Base-by-base conservation (phyloP, 2,329 filamentous ascomycete genomes). In the Neonectria coccinea region DNA sequence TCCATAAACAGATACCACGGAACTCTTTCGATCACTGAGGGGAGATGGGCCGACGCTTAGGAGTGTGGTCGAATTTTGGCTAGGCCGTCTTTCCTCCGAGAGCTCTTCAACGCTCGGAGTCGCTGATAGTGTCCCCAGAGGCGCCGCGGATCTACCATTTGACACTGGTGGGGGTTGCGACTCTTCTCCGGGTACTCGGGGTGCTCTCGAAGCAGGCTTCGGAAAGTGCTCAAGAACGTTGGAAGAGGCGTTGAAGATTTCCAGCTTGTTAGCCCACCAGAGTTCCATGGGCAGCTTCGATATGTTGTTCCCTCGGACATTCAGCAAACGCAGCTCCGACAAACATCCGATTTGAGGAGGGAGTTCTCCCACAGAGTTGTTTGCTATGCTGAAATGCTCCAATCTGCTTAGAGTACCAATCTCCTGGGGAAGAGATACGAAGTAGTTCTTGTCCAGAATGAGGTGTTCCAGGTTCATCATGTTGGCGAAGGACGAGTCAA, bases 261-360 rank as follows among this genome's bases (percentile, higher is more conserved):
- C 94, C 59, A 99, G 81, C 75, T 91, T 94, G 72, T 91, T 91
- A 56, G 95, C 95, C 84, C 93, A 95, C 96, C 96, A 99, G n/a
- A 99, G 86, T 75, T 99, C 96, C 75, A 92, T 89, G 2, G 96
- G 96, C 33, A 99, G 83, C 74, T 91, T 91, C 69, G 91, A 91
- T 62, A 99, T 86, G 75, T 98, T 99, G 82, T 98, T 99, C 75
- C 96, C 93, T 67, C 95, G 88, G 18, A 98, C 86, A 76, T 99
- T 95, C 44, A 99, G 84, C 67, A 94, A 91, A 57, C 89, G 91
- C 66, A 99, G 84, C 77, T 98, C 95, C 0, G 86, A 88, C 25
- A 99, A 85, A 68, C 92, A 94, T 5, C 96, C 96, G 69, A 99
- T 93, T 70, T 97, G 94, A 0, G 92, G 80, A 4, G 96, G 96